Conservation (phyloP, 1,284 basidiomycete genomes). For the Fomes fomentarius region DNA sequence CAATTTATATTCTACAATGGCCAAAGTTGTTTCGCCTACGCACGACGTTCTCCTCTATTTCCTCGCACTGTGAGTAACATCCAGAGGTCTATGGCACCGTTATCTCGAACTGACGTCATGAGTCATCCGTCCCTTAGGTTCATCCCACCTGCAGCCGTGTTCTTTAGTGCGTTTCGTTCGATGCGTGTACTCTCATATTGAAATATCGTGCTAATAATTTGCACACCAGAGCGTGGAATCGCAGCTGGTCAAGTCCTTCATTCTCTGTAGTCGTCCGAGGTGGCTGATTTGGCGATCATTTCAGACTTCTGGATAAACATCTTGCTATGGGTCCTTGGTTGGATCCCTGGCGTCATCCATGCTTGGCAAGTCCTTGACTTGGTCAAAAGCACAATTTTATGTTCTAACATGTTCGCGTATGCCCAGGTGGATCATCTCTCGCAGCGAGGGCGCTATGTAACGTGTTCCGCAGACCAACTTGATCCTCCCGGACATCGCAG, state of each 20-base stretch:
- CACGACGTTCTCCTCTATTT: slow-evolving; percentile 49
- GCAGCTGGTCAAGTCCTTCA: slow-evolving; percentile 35
- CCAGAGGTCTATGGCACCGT: not conserved
- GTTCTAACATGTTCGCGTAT: not conserved
- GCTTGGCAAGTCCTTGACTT: slow-evolving; percentile 52
- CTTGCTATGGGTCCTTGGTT: slow-evolving; percentile 53
- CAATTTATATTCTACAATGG: slow-evolving; percentile 6
- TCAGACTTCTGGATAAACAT: slow-evolving; percentile 62
- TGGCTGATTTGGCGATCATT: not conserved
- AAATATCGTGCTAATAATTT: not conserved
- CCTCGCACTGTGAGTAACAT: slow-evolving; percentile 46
- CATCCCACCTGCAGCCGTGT: slow-evolving; percentile 54
- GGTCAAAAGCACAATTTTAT: not conserved
- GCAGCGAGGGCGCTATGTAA: slow-evolving; percentile 31
- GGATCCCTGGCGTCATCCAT: slow-evolving; percentile 62
- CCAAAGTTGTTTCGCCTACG: slow-evolving; percentile 36
- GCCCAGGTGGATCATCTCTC: slow-evolving; percentile 47
- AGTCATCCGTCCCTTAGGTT: too few species aligned
- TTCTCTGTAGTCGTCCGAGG: not conserved
- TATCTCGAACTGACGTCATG: slow-evolving; percentile 2
- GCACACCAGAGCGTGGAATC: slow-evolving; percentile 42
- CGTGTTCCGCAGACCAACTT: too few species aligned
- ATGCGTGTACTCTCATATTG: not conserved
- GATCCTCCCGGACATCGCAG: too few species aligned
- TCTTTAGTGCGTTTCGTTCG: slow-evolving; percentile 45